Base-by-base conservation (phyloP, 2,329 filamentous ascomycete species). In the Esteya vermicola region DNA sequence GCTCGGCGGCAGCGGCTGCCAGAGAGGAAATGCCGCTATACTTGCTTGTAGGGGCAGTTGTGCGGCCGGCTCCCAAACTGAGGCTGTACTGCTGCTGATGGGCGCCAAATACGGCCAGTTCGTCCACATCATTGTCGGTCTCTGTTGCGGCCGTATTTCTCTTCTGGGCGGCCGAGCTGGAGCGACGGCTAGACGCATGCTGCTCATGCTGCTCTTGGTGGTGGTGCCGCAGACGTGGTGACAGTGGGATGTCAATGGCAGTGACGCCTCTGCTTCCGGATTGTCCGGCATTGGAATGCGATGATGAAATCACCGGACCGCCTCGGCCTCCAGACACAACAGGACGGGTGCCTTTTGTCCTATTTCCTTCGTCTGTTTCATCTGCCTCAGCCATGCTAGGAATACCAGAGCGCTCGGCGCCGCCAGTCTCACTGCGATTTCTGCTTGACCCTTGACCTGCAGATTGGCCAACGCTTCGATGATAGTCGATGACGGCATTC, bases 401-500 rank as follows among this genome's bases (percentile, higher is more conserved):
- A n/a, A n/a, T n/a, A n/a, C n/a, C n/a, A n/a, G n/a, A n/a, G n/a
- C n/a, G n/a, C n/a, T n/a, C n/a, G n/a, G n/a, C n/a, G n/a, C n/a
- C n/a, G n/a, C n/a, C n/a, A n/a, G n/a, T n/a, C n/a, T n/a, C n/a
- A n/a, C n/a, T n/a, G n/a, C n/a, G n/a, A n/a, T n/a, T n/a, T n/a
- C n/a, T n/a, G n/a, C n/a, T n/a, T n/a, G n/a, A n/a, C n/a, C n/a
- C n/a, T n/a, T n/a, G n/a, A n/a, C n/a, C n/a, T n/a, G n/a, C n/a
- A n/a, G n/a, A n/a, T n/a, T n/a, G n/a, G n/a, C n/a, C n/a, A n/a
- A n/a, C n/a, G n/a, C n/a, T n/a, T n/a, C 26, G 44, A 16, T 33
- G 26, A 52, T 85, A 81, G 47, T 85, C 81, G 33, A 78, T 77
- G 44, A 91, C 85, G 38, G 84, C 91, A 53, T 93, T 88, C 46